Evolutionary conservation across 768 basidiomycete genomes (phyloP).

Genomic region (Myochromella boudieri): DNA sequence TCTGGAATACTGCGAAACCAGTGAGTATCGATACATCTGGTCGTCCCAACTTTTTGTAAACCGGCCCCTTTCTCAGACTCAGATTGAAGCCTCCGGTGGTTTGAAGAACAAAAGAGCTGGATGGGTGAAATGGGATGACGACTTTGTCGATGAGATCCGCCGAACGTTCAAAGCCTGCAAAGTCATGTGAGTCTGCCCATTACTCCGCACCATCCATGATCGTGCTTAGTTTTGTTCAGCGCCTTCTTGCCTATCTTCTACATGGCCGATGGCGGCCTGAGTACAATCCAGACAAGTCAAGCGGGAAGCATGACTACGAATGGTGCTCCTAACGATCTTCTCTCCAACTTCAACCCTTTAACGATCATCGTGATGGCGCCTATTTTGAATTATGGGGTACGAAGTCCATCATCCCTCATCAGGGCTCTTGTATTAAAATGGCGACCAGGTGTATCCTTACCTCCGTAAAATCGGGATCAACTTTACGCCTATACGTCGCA

Average conservation of each 20-base stretch:
- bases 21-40: slow-evolving; percentile 5
- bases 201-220: neutral
- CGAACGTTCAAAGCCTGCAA: slow-evolving; percentile 30
- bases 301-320: slow-evolving; percentile 30
- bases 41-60: neutral
- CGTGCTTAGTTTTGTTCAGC: slow-evolving; percentile 1
- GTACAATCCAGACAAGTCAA: slow-evolving; percentile 25
- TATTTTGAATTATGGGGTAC: slow-evolving; percentile 23
- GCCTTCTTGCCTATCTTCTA: slow-evolving; percentile 29
- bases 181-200: slow-evolving; percentile 20
- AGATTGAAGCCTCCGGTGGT: slow-evolving; percentile 17
- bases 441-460: slow-evolving; percentile 24
- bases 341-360: slow-evolving; percentile 32
- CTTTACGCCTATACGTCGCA: slow-evolving; percentile 27
- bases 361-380: slow-evolving; percentile 29
- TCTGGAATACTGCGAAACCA: slow-evolving; percentile 26
- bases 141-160: slow-evolving; percentile 31
- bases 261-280: slow-evolving; percentile 28
- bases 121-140: slow-evolving; percentile 29
- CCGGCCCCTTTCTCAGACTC: slow-evolving; percentile 10
- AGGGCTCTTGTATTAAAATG: neutral
- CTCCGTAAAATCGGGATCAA: slow-evolving; percentile 28
- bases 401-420: neutral
- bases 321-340: slow-evolving; percentile 29
- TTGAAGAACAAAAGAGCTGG: slow-evolving; percentile 11